A percentile compares a stretch with the other conserved stretches of the same genome.
Conservation (phyloP, 495 filamentous ascomycete species). For the Letharia lupina region DNA sequence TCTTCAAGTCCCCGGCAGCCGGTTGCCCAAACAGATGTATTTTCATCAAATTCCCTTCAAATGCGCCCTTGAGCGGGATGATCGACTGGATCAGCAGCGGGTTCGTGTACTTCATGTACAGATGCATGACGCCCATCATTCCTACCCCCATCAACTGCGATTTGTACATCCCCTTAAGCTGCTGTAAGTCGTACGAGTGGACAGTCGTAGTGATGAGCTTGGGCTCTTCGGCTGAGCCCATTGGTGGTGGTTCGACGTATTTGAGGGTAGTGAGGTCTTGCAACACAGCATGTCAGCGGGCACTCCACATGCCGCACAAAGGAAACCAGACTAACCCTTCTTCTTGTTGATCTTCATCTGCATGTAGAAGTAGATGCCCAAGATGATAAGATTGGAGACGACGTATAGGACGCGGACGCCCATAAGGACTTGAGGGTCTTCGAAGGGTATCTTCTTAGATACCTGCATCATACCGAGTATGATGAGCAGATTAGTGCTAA, state of each 20-base stretch:
- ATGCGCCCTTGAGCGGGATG: slow-evolving; percentile 89
- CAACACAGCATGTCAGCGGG: neutral
- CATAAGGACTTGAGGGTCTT: slow-evolving; percentile 79
- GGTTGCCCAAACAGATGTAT: slow-evolving; percentile 86
- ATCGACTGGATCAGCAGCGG: slow-evolving; percentile 96
- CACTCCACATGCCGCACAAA: neutral
- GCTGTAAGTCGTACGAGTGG: slow-evolving; percentile 80
- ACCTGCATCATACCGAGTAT: slow-evolving; percentile 97
- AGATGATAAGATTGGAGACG: slow-evolving; percentile 81
- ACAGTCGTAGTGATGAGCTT: slow-evolving; percentile 94
- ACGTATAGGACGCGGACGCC: slow-evolving; percentile 75
- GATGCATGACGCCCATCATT: slow-evolving; percentile 98
- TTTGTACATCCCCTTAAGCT: slow-evolving; percentile 75
- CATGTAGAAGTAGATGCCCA: slow-evolving; percentile 73
- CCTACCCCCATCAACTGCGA: slow-evolving; percentile 86
- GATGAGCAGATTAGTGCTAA: slow-evolving; percentile 83
- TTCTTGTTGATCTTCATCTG: slow-evolving; percentile 79
- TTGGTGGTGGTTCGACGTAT: slow-evolving; percentile 89
- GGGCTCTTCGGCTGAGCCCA: slow-evolving; percentile 85
- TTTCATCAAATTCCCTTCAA: slow-evolving; percentile 92
- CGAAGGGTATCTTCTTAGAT: slow-evolving; percentile 91
- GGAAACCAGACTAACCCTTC: slow-evolving; percentile 59
- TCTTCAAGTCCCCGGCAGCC: slow-evolving; percentile 84
- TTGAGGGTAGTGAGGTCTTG: slow-evolving; percentile 94
- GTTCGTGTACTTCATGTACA: slow-evolving; percentile 99